A percentile compares a stretch with the other conserved stretches of the same genome.
These are phyloP conservation scores for Infundibulicybe gibba DNA, from an alignment of 768 basidiomycete genomes.

Conservation along the genomic window DNA sequence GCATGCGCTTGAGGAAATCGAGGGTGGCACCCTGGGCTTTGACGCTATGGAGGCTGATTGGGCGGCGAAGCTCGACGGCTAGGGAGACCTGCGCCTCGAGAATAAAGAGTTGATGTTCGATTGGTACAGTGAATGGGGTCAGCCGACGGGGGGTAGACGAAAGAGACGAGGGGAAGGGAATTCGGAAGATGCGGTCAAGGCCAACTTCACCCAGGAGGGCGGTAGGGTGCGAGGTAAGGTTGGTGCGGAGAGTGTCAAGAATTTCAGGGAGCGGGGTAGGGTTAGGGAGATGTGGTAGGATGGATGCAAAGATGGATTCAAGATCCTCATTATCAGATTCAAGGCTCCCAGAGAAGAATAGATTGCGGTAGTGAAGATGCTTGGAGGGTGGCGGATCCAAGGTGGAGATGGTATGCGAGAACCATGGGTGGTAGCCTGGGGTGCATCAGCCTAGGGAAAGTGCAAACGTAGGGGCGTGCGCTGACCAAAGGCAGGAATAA, in stretches of 20 bases:
- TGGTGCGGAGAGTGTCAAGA: constrained; percentile 52
- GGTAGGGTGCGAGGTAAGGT: constrained; percentile 57
- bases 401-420: constrained; percentile 71
- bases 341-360: constrained; percentile 50
- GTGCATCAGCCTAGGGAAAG: constrained; percentile 4
- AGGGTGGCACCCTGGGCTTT: constrained; percentile 68
- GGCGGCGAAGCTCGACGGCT: constrained; percentile 75
- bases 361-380: constrained; percentile 67
- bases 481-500: constrained; percentile 89
- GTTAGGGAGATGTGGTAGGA: constrained; percentile 68
- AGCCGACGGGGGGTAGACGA: constrained; percentile 41
- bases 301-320: constrained; percentile 50
- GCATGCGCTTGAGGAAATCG: constrained; percentile 60
- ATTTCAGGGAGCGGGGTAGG: constrained; percentile 63
- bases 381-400: constrained; percentile 37
- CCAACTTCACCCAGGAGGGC: constrained; percentile 95
- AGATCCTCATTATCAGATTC: constrained; percentile 37
- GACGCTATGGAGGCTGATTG: constrained; percentile 87
- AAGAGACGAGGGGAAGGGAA: constrained; percentile 56
- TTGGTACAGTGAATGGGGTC: constrained; percentile 74
- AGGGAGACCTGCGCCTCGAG: constrained; percentile 81
- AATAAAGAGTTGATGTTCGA: constrained; percentile 79
- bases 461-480: constrained; percentile 10
- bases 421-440: constrained; percentile 94
- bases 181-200: constrained; percentile 75